Evolutionary conservation across 1,284 basidiomycete genomes (phyloP).

Genomic region (Boletus hoseneyae): DNA sequence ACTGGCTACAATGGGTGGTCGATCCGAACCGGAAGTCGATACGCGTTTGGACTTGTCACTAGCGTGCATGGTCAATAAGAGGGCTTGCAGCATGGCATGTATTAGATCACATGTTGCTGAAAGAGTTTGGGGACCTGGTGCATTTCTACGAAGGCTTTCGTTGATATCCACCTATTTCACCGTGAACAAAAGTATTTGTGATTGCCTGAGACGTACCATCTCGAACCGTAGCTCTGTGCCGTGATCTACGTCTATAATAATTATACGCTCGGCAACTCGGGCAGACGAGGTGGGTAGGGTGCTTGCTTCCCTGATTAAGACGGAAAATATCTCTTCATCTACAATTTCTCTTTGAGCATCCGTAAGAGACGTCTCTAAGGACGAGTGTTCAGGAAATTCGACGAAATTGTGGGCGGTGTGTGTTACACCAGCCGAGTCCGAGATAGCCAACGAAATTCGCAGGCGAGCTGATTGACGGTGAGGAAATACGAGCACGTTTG

Average conservation of each 20-base stretch:
- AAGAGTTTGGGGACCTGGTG: constrained; percentile 11
- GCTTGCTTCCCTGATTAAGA: constrained; percentile 69
- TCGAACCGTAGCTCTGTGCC: constrained; percentile 64
- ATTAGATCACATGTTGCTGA: constrained; percentile 66
- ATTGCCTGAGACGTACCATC: constrained; percentile 23
- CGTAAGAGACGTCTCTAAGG: constrained; percentile 50
- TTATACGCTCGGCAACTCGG: constrained; percentile 69
- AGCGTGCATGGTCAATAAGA: constrained; percentile 63
- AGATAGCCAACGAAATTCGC: constrained; percentile 48
- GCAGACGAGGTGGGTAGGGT: constrained; percentile 68
- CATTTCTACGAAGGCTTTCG: constrained; percentile 7
- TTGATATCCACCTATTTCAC: constrained; percentile 33
- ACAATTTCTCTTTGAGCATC: constrained; percentile 67
- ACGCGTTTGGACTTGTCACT: constrained; percentile 50
- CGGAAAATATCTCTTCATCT: constrained; percentile 73
- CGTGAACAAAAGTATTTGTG: constrained; percentile 9
- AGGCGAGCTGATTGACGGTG: constrained; percentile 57
- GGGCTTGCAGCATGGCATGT: constrained; percentile 56
- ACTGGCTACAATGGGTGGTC: constrained; percentile 14
- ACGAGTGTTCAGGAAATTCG: constrained; percentile 31
- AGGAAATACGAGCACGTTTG: constrained; percentile 56
- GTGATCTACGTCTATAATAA: constrained; percentile 69
- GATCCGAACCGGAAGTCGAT: constrained; percentile 32
- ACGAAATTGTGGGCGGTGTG: constrained; percentile 39
- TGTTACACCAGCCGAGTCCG: constrained; percentile 34